phyloP scores from a whole-genome alignment of 2,329 filamentous ascomycete species.

The Fusarium subtropicale region DNA sequence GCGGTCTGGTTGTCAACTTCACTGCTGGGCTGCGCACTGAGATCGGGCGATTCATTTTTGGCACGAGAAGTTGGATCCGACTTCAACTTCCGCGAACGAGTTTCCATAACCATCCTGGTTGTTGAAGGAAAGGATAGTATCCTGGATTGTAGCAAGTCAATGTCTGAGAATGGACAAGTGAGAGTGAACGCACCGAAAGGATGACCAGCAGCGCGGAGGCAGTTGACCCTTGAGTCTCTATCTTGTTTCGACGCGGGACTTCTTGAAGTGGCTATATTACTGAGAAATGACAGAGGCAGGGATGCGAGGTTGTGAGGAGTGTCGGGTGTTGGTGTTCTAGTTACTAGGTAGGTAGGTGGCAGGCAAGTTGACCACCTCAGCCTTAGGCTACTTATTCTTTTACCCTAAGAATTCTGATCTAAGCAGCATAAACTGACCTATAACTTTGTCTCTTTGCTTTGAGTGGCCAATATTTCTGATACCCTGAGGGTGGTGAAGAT shows the following conservation, averaged over 20 bases:
- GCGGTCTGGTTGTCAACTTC: not conserved
- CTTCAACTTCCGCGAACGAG: not conserved
- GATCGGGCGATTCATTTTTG: not conserved
- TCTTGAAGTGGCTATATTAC: not conserved
- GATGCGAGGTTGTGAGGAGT: not conserved
- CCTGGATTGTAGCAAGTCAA: not conserved
- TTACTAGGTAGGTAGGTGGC: no score
- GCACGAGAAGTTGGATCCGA: not conserved
- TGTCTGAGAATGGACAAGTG: not conserved
- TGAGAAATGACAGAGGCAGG: not conserved
- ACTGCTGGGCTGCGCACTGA: no score
- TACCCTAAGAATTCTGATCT: no score
- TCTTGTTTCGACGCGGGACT: no score
- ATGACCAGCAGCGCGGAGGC: not conserved
- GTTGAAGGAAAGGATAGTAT: no score
- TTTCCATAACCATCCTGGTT: rapidly evolving
- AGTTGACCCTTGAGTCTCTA: not conserved
- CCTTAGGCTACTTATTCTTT: no score
- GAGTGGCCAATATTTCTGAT: no score
- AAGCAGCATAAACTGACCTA: no score
- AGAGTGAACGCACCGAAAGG: not conserved
- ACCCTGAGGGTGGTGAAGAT: no score
- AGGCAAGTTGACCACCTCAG: no score
- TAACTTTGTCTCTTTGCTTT: no score
- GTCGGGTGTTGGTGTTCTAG: not conserved